phyloP scores from a whole-genome alignment of 306 rosid genomes.

The Lathyrus tuberosus region DNA sequence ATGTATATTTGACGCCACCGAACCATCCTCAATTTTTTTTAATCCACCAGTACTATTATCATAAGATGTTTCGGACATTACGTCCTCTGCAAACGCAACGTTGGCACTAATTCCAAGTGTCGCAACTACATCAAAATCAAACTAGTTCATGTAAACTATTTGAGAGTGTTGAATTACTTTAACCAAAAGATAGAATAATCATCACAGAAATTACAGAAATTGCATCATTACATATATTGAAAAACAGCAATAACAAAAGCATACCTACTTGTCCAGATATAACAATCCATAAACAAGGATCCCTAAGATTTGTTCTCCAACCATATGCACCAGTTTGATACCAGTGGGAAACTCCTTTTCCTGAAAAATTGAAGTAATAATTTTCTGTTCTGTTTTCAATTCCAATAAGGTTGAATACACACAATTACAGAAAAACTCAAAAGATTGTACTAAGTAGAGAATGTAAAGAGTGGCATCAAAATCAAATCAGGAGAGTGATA shows the following conservation, averaged over 20 bases:
- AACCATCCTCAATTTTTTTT: constrained; percentile 78
- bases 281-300: constrained; percentile 57
- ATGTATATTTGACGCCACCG: constrained; percentile 80
- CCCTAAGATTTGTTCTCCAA: constrained; percentile 49
- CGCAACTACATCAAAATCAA: constrained; percentile 51
- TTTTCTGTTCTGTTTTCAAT: no score
- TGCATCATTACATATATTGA: not conserved
- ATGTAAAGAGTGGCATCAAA: no score
- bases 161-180: not conserved
- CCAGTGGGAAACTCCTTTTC: constrained; percentile 29
- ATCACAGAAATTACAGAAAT: not conserved
- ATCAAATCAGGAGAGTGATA: not conserved
- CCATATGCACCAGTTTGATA: constrained; percentile 37
- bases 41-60: constrained; percentile 54
- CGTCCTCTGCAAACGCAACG: constrained; percentile 69
- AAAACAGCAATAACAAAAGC: not conserved
- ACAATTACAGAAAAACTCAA: no score
- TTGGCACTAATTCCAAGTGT: constrained; percentile 65
- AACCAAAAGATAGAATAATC: no score
- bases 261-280: constrained; percentile 62
- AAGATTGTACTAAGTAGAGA: no score
- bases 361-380: constrained; percentile 43
- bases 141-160: constrained; percentile 33
- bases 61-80: constrained; percentile 45
- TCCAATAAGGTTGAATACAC: no score